Conservation (phyloP, 2,329 filamentous ascomycete species). For the Rhinocladiella similis region DNA sequence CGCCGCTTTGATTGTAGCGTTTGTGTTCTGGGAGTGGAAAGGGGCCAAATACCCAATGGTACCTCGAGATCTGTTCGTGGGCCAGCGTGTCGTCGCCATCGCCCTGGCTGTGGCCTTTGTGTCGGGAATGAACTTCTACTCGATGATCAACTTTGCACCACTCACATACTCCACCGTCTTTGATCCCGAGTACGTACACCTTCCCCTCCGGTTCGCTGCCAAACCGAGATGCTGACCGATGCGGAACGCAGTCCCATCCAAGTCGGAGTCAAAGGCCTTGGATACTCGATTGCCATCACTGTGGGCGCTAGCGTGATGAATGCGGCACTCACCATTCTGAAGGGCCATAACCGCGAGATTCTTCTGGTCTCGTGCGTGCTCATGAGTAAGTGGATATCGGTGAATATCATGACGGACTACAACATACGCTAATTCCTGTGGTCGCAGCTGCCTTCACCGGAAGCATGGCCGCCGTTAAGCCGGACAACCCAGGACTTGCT, state of each 20-base stretch:
- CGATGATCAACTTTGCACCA: conserved; percentile 59
- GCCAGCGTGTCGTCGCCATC: conserved; percentile 51
- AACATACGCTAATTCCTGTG: too few relatives aligned
- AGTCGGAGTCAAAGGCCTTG: conserved; percentile 63
- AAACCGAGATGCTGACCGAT: not conserved
- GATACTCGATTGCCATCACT: not conserved
- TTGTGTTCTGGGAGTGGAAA: conserved; percentile 48
- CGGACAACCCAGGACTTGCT: conserved; percentile 45
- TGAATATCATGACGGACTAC: too few relatives aligned
- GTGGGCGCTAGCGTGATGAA: conserved; percentile 61
- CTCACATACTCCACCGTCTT: conserved; percentile 65
- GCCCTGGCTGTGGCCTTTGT: conserved; percentile 60
- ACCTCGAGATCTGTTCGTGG: conserved; percentile 44
- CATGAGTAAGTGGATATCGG: conserved; percentile 8
- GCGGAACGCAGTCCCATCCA: conserved; percentile 45
- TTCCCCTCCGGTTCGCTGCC: too few relatives aligned
- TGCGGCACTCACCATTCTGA: conserved; percentile 45
- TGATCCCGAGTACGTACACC: conserved; percentile 50
- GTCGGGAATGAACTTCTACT: conserved; percentile 60
- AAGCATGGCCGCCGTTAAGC: conserved; percentile 51
- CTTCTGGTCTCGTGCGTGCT: conserved; percentile 3
- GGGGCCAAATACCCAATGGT: conserved; percentile 48
- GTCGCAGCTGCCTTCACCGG: conserved; percentile 53
- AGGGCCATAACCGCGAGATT: not conserved
- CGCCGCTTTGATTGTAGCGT: conserved; percentile 37